These are phyloP conservation scores for Trichoderma citrinoviride DNA, from an alignment of 2,329 filamentous ascomycete species.

Conservation along the genomic window DNA sequence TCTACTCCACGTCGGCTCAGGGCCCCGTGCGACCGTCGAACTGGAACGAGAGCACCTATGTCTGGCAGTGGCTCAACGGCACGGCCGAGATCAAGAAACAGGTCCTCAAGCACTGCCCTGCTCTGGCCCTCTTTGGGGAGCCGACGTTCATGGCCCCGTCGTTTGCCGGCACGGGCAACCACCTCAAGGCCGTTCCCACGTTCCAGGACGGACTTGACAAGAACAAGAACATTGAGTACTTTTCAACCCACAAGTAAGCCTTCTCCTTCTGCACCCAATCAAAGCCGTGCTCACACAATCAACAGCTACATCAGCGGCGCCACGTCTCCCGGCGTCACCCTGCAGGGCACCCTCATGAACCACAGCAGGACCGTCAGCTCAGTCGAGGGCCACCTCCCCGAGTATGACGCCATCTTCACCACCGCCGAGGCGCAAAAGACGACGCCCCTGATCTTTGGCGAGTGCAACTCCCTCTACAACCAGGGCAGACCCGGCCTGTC, in stretches of 20 bases:
- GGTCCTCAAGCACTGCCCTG: conserved; percentile 50
- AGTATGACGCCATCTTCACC: conserved; percentile 43
- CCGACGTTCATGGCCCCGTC: conserved; percentile 52
- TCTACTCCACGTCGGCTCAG: conserved; percentile 53
- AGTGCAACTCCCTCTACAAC: conserved; percentile 62
- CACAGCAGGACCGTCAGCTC: conserved; percentile 52
- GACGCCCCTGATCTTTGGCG: conserved; percentile 56
- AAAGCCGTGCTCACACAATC: background rate
- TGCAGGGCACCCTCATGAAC: conserved; percentile 62
- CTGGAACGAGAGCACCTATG: conserved; percentile 56
- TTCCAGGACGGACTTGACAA: conserved; percentile 54
- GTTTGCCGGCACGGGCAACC: conserved; percentile 52
- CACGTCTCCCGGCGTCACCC: conserved; percentile 57
- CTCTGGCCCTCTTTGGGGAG: conserved; percentile 34
- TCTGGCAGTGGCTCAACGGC: conserved; percentile 57
- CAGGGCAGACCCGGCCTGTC: conserved; percentile 60
- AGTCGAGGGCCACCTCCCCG: conserved; percentile 47
- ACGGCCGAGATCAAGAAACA: conserved; percentile 48
- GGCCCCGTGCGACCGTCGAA: conserved; percentile 48
- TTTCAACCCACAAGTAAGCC: conserved; percentile 59
- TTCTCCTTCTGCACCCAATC: background rate
- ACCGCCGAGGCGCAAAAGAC: background rate
- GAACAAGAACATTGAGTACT: conserved; percentile 49
- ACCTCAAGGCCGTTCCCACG: conserved; percentile 47
- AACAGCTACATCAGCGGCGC: conserved; percentile 61